Conservation (phyloP, 2,329 filamentous ascomycete genomes). For the Graphilbum fragrans region DNA sequence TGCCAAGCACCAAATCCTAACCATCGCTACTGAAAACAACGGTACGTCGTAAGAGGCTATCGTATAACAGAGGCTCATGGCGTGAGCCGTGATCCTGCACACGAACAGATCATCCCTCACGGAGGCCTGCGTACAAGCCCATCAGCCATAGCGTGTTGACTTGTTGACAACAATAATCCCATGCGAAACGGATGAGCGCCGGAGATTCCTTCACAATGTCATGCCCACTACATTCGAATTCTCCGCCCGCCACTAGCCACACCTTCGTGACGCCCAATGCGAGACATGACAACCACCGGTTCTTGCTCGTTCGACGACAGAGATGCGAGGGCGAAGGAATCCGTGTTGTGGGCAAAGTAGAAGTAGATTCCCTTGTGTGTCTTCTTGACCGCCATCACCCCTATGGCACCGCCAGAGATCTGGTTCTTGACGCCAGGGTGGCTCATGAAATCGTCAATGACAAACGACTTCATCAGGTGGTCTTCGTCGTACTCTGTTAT, state of each 20-base stretch:
- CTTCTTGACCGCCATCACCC: constrained; percentile 84
- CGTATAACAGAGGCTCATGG: too few species aligned
- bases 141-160: too few species aligned
- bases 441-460: constrained; percentile 82
- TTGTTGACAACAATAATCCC: too few species aligned
- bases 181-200: too few species aligned
- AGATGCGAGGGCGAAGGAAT: constrained; percentile 74
- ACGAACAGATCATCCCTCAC: too few species aligned
- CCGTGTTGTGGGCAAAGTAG: constrained; percentile 94
- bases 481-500: constrained; percentile 65
- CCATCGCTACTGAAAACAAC: too few species aligned
- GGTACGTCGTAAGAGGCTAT: too few species aligned
- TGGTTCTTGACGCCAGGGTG: constrained; percentile 77
- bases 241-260: constrained; percentile 32
- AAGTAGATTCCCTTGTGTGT: constrained; percentile 63
- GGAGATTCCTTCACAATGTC: too few species aligned
- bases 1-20: too few species aligned
- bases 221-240: constrained; percentile 20
- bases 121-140: too few species aligned
- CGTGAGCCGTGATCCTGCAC: too few species aligned
- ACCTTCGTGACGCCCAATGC: constrained; percentile 28
- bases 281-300: constrained; percentile 80
- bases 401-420: constrained; percentile 76
- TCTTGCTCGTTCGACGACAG: constrained; percentile 69
- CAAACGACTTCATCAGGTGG: constrained; percentile 60